Base-by-base conservation (phyloP, 2,329 filamentous ascomycete genomes). In the Pseudonectria foliicola region DNA sequence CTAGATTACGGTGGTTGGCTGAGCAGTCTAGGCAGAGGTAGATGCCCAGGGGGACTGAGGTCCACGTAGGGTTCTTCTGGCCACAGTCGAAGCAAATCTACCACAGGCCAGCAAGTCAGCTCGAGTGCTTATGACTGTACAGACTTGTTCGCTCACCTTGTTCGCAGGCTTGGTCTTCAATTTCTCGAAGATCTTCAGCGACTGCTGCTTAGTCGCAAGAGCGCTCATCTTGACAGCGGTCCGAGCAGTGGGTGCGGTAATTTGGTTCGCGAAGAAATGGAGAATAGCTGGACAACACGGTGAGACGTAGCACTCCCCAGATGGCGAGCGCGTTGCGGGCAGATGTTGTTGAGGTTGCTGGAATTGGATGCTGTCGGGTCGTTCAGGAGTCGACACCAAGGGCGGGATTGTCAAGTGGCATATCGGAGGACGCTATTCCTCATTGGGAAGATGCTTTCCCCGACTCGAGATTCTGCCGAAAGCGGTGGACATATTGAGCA, bases 11-110 rank as follows among this genome's bases (percentile, higher is more conserved):
- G 65, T 98, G 92, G 63, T 95, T 88, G 38, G 90, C 84, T 27
- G 90, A 95, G 69, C 92, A 98, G 67, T 98, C 92, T 54, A 98
- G 82, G 59, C 92, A 98, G 14, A 98, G 79, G 62, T 96, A 98
- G 61, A 98, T 96, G 57, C 86, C 92, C 46, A 98, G 88, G 10
- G 90, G 89, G 23, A 95, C 89, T 6, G 90, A 96, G 7, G 89
- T 94, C 92, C 92, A 98, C 39, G 92, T 96, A 43, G 92, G 92
- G 59, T 95, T 95, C 68, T 96, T 96, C 55, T 88, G 84, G 60
- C 85, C 82, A 66, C 92, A 98, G 68, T 98, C 92, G 67, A 98
- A 98, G 75, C 92, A 98, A 70, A 94, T 78, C 89, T 94, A 47
- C 29, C 43, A 10, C 5, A 27, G 25, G 10, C 15, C 18, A 39